phyloP scores from a whole-genome alignment of 2,329 filamentous ascomycete species.

The Fusarium marasasianum region DNA sequence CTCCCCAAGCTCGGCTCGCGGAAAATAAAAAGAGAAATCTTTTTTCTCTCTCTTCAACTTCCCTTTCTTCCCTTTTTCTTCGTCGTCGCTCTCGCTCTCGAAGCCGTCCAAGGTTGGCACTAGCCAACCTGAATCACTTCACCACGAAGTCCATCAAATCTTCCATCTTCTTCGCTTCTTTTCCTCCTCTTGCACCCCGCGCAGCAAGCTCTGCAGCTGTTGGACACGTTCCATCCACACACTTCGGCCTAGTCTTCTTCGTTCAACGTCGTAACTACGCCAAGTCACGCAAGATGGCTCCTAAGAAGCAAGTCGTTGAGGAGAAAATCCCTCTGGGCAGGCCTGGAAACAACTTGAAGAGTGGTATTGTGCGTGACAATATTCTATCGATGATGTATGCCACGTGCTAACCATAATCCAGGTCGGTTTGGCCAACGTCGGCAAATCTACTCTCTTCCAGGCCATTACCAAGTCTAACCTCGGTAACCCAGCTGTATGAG shows the following conservation, averaged over 20 bases:
- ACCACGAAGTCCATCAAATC: slow-evolving; percentile 56
- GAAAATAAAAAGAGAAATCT: slow-evolving; percentile 40
- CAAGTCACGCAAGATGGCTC: slow-evolving; percentile 81
- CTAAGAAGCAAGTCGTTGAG: slow-evolving; percentile 91
- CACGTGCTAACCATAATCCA: slow-evolving; percentile 53
- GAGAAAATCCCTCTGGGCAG: slow-evolving; percentile 97
- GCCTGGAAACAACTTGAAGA: slow-evolving; percentile 98
- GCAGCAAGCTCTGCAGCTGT: slow-evolving; percentile 75
- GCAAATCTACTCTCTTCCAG: slow-evolving; percentile 99
- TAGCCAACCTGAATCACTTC: slow-evolving; percentile 49
- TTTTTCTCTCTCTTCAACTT: slow-evolving; percentile 22
- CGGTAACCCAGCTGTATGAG: slow-evolving; percentile 91
- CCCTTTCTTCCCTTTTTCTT: slow-evolving; percentile 24
- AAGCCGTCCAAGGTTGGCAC: slow-evolving; percentile 52
- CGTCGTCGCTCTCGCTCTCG: slow-evolving; percentile 36
- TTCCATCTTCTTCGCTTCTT: slow-evolving; percentile 63
- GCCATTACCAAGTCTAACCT: slow-evolving; percentile 97
- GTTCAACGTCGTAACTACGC: slow-evolving; percentile 66
- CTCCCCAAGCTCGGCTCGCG: slow-evolving; percentile 38
- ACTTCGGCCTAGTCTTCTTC: slow-evolving; percentile 61
- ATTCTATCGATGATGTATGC: neutral
- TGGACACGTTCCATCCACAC: slow-evolving; percentile 57
- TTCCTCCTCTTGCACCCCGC: slow-evolving; percentile 56
- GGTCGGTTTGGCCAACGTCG: slow-evolving; percentile 98
- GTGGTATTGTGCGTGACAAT: slow-evolving; percentile 82